phyloP scores from a whole-genome alignment of 2,329 filamentous ascomycete genomes.

The Aspergillus sp. region DNA sequence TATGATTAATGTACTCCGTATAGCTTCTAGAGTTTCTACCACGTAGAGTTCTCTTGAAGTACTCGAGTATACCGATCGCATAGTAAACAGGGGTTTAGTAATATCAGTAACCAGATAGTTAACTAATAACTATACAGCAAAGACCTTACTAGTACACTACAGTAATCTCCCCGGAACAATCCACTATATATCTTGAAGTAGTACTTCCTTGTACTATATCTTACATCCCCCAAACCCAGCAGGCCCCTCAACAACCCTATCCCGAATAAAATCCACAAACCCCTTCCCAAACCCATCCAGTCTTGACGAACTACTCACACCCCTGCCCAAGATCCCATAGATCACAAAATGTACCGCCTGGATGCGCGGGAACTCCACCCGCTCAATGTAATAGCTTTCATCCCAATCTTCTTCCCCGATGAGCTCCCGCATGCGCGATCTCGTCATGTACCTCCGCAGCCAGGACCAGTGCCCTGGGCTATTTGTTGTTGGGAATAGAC shows the following conservation, averaged over 20 bases:
- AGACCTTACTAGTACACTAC: too few relatives aligned
- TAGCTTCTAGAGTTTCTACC: too few relatives aligned
- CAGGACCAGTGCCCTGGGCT: slow-evolving; percentile 18
- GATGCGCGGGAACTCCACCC: slow-evolving; percentile 49
- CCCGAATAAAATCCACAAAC: slow-evolving; percentile 53
- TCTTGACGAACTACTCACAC: slow-evolving; percentile 50
- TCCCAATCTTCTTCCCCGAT: slow-evolving; percentile 47
- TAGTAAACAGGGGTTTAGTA: too few relatives aligned
- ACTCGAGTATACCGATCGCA: too few relatives aligned
- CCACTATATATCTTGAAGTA: too few relatives aligned
- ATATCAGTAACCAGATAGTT: too few relatives aligned
- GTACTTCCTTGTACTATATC: too few relatives aligned
- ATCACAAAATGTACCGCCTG: slow-evolving; percentile 54
- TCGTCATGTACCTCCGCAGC: slow-evolving; percentile 44
- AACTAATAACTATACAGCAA: too few relatives aligned
- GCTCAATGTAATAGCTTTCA: slow-evolving; percentile 43
- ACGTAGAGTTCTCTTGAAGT: too few relatives aligned
- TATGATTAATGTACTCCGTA: too few relatives aligned
- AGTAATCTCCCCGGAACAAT: too few relatives aligned
- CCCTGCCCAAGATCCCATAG: slow-evolving; percentile 48
- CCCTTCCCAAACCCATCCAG: slow-evolving; percentile 55
- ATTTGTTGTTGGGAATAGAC: slow-evolving; percentile 33
- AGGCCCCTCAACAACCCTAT: slow-evolving; percentile 36
- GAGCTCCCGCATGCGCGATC: slow-evolving; percentile 36
- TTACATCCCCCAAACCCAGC: too few relatives aligned